Base-by-base conservation (phyloP, 345 rosid species). In the Bruguiera parviflora region DNA sequence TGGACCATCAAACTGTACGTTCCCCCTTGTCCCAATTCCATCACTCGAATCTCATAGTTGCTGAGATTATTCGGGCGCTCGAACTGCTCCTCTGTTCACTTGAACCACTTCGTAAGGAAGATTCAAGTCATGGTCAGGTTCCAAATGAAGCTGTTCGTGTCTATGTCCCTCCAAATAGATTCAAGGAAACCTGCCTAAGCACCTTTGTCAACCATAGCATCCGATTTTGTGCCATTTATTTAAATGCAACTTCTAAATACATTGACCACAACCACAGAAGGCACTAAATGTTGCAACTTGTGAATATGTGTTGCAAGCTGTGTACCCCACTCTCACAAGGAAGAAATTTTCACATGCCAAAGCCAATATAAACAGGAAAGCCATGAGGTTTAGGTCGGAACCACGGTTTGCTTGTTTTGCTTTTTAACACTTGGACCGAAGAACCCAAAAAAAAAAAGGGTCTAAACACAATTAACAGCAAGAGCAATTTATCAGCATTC, bases 101-200 rank as follows among this genome's bases (percentile, higher is more conserved):
- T n/a, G n/a, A n/a, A n/a, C n/a, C n/a, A n/a, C n/a, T n/a, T n/a
- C n/a, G n/a, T n/a, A n/a, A n/a, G n/a, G n/a, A n/a, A n/a, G n/a
- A 80, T 92, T 92, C 25, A 96, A 80, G 67, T 96, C 99, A 5
- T 83, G 70, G 11, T 87, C 66, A 43, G 92, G 83, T 61, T 83
- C 82, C 21, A 64, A 77, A 16, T 84, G 85, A 5, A 90, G 82
- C 81, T 86, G 74, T 92, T 86, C 87, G 86, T 67, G 66, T 90
- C 98, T 10, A 96, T 85, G 83, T 92, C 99, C 79, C 99, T 89
- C 99, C 99, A 92, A 8, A 90, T 81, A 27, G 97, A 96, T 87
- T 92, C 98, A 15, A 90, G 82, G 82, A 95, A 96, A 86, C 89
- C 95, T 90, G 84, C 81, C 64, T 62, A 16, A 60, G 8, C 27